A percentile compares a stretch with the other conserved stretches of the same genome.
Conservation (phyloP, 345 rosid species). For the Eucalyptus regnans region DNA sequence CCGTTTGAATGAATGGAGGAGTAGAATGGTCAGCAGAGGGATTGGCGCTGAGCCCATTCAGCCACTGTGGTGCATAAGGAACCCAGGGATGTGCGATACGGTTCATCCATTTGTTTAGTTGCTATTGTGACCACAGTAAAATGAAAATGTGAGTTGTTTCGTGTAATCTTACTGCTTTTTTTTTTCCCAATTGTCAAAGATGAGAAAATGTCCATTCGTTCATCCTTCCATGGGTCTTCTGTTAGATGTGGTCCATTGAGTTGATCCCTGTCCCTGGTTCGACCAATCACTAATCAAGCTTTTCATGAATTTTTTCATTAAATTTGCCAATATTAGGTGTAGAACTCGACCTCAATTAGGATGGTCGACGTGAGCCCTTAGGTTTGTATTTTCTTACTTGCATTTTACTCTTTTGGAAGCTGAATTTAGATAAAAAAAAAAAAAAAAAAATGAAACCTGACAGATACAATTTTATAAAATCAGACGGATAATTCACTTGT, state of each 20-base stretch:
- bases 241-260: neutral
- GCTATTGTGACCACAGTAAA: neutral
- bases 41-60: slow-evolving; percentile 79
- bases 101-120: neutral
- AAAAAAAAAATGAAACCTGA: neutral
- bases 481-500: neutral
- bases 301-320: neutral
- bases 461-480: neutral
- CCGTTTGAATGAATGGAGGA: slow-evolving; percentile 74
- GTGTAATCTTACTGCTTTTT: neutral
- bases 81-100: slow-evolving; percentile 75
- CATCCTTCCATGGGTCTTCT: neutral
- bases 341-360: neutral
- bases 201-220: neutral
- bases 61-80: slow-evolving; percentile 74
- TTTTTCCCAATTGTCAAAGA: neutral
- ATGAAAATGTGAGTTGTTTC: neutral
- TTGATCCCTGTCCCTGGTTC: neutral
- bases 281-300: neutral
- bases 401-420: neutral
- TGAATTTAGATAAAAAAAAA: neutral
- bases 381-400: neutral
- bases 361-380: neutral
- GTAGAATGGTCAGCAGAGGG: slow-evolving; percentile 78
- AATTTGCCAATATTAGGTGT: neutral